These are phyloP conservation scores for Colletotrichum truncatum DNA, from an alignment of 2,329 filamentous ascomycete species.

Conservation along the genomic window DNA sequence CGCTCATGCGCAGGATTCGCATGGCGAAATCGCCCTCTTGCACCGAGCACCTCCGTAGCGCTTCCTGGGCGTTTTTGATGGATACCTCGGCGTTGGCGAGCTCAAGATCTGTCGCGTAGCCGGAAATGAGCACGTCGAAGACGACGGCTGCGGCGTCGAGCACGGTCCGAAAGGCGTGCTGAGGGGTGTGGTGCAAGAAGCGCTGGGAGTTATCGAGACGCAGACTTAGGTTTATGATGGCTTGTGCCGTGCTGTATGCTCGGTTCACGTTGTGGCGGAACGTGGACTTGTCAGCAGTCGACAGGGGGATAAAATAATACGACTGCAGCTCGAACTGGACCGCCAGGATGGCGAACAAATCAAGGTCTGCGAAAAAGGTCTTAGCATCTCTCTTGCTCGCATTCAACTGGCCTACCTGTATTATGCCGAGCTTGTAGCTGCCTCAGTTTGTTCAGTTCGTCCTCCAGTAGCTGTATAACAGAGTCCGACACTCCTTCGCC, in stretches of 20 bases:
- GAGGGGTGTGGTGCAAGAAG: slow-evolving; percentile 57
- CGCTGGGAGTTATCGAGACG: slow-evolving; percentile 30
- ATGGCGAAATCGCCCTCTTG: slow-evolving; percentile 58
- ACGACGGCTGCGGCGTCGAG: slow-evolving; percentile 49
- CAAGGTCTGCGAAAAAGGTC: slow-evolving; percentile 50
- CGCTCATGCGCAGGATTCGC: slow-evolving; percentile 55
- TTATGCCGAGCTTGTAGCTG: slow-evolving; percentile 55
- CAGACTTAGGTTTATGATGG: slow-evolving; percentile 50
- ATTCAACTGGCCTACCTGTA: slow-evolving; percentile 49
- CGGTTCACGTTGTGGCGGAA: slow-evolving; percentile 56
- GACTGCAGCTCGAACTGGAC: slow-evolving; percentile 62
- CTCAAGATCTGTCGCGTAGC: slow-evolving; percentile 33
- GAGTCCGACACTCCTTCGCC: slow-evolving; percentile 56
- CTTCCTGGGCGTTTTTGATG: slow-evolving; percentile 31
- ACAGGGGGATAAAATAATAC: slow-evolving; percentile 60
- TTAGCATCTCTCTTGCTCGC: neutral
- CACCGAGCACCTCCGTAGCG: slow-evolving; percentile 53
- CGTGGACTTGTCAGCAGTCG: slow-evolving; percentile 46
- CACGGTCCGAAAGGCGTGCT: slow-evolving; percentile 58
- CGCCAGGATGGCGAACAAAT: slow-evolving; percentile 57
- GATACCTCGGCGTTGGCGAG: slow-evolving; percentile 27
- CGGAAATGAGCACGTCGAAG: slow-evolving; percentile 45
- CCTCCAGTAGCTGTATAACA: slow-evolving; percentile 58
- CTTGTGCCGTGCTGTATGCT: slow-evolving; percentile 57
- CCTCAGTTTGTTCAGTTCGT: slow-evolving; percentile 60